Evolutionary conservation across 352 stramenopile species (phyloP).

Genomic region (Elongisporangium undulatum): DNA sequence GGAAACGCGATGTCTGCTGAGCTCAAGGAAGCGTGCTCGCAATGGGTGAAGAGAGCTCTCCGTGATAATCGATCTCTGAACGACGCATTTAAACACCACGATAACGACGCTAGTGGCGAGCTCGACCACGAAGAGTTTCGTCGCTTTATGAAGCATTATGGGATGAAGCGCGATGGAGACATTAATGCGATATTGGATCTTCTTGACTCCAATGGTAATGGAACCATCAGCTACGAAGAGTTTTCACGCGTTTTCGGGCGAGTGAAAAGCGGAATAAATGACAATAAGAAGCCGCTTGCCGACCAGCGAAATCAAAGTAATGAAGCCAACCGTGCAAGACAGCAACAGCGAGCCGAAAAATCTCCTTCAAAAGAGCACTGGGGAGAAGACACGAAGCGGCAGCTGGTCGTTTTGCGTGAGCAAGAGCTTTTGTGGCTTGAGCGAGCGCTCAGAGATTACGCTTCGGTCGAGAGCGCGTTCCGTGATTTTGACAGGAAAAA

Average conservation of each 20-base stretch:
- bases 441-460: constrained; percentile 27
- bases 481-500: constrained; percentile 27
- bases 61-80: constrained; percentile 29
- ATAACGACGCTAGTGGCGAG: constrained; percentile 37
- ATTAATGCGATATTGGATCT: constrained; percentile 33
- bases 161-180: constrained; percentile 24
- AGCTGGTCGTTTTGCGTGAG: constrained; percentile 25
- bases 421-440: constrained; percentile 55
- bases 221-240: constrained; percentile 35
- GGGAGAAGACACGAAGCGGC: constrained; percentile 13
- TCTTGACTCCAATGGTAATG: constrained; percentile 34
- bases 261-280: neutral
- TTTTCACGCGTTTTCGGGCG: constrained; percentile 33
- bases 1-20: neutral
- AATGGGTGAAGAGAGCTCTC: constrained; percentile 23
- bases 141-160: constrained; percentile 47
- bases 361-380: constrained; percentile 5
- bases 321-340: neutral
- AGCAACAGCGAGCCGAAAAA: constrained; percentile 1
- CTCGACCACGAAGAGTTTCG: constrained; percentile 45
- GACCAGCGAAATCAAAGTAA: neutral
- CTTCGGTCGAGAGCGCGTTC: constrained; percentile 45
- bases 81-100: constrained; percentile 26
- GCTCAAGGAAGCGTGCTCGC: neutral
- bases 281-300: constrained; percentile 6